Evolutionary conservation across 495 filamentous ascomycete species (phyloP).

Genomic region (Penicillium steckii): DNA sequence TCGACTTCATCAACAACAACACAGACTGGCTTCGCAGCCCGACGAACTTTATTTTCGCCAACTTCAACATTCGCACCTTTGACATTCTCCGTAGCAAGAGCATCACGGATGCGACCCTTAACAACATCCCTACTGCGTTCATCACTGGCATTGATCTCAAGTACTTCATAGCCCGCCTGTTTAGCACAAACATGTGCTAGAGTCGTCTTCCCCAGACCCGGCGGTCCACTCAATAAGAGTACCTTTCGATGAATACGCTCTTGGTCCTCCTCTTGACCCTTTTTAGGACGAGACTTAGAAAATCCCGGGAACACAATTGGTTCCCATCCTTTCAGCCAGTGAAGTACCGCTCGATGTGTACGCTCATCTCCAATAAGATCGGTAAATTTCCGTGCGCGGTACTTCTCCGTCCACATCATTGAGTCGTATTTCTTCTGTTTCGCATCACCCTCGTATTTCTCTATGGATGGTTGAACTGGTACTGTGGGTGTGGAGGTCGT

Average conservation of each 20-base stretch:
- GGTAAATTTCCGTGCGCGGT: slow-evolving; percentile 86
- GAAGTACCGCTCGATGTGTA: slow-evolving; percentile 86
- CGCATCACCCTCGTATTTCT: slow-evolving; percentile 34
- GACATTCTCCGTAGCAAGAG: slow-evolving; percentile 87
- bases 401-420: slow-evolving; percentile 83
- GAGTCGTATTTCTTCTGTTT: slow-evolving; percentile 37
- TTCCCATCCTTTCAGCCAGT: slow-evolving; percentile 95
- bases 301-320: slow-evolving; percentile 82
- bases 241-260: slow-evolving; percentile 80
- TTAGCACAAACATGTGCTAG: slow-evolving; percentile 92
- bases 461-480: slow-evolving; percentile 35
- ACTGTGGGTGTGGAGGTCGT: slow-evolving; percentile 8
- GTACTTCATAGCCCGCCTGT: slow-evolving; percentile 92
- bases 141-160: slow-evolving; percentile 96
- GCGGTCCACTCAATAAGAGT: slow-evolving; percentile 83
- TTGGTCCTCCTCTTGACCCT: slow-evolving; percentile 48
- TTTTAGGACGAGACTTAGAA: slow-evolving; percentile 52
- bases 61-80: slow-evolving; percentile 72
- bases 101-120: slow-evolving; percentile 82
- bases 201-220: slow-evolving; percentile 94
- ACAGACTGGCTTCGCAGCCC: slow-evolving; percentile 83
- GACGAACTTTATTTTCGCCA: slow-evolving; percentile 60
- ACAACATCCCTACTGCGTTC: slow-evolving; percentile 95
- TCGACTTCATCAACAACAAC: slow-evolving; percentile 96
- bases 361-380: slow-evolving; percentile 93